phyloP scores from a whole-genome alignment of 2,329 filamentous ascomycete genomes.

The Hypoxylon sp. region DNA sequence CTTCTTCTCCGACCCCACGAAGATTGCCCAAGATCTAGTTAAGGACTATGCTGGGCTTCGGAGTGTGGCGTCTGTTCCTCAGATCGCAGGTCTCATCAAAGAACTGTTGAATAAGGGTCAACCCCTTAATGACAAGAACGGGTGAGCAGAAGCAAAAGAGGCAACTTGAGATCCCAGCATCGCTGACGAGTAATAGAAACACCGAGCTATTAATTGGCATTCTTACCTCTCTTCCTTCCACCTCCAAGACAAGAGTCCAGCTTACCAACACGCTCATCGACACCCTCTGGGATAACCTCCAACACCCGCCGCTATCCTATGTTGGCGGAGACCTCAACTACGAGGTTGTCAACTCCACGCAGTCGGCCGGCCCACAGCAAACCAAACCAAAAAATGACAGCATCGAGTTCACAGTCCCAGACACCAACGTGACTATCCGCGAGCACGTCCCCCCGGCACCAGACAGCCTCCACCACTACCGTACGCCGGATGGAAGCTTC shows the following conservation, averaged over 20 bases:
- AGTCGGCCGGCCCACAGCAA: conserved; percentile 52
- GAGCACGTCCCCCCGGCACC: conserved; percentile 54
- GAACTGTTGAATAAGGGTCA: conserved; percentile 57
- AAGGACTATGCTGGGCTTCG: conserved; percentile 49
- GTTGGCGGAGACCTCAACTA: conserved; percentile 58
- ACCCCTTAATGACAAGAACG: conserved; percentile 68
- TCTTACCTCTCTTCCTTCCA: conserved; percentile 53
- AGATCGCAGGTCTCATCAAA: conserved; percentile 52
- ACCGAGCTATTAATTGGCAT: conserved; percentile 57
- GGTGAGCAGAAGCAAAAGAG: conserved; percentile 44
- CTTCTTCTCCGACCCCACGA: conserved; percentile 51
- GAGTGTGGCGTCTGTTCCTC: conserved; percentile 45
- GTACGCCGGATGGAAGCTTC: conserved; percentile 55
- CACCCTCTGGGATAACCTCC: conserved; percentile 65
- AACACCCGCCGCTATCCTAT: conserved; percentile 64
- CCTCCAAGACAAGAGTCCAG: conserved; percentile 50
- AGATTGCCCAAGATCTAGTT: conserved; percentile 51
- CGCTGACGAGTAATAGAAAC: conserved; percentile 49
- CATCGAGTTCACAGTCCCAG: conserved; percentile 57
- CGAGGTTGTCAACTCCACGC: conserved; percentile 50
- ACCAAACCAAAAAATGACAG: conserved; percentile 45
- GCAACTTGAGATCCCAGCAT: background rate
- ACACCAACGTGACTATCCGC: conserved; percentile 53
- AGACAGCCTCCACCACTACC: conserved; percentile 51
- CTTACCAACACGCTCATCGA: conserved; percentile 64